A percentile compares a stretch with the other conserved stretches of the same genome.
These are phyloP conservation scores for Rhizopogon salebrosus DNA, from an alignment of 768 basidiomycete species.

Conservation along the genomic window DNA sequence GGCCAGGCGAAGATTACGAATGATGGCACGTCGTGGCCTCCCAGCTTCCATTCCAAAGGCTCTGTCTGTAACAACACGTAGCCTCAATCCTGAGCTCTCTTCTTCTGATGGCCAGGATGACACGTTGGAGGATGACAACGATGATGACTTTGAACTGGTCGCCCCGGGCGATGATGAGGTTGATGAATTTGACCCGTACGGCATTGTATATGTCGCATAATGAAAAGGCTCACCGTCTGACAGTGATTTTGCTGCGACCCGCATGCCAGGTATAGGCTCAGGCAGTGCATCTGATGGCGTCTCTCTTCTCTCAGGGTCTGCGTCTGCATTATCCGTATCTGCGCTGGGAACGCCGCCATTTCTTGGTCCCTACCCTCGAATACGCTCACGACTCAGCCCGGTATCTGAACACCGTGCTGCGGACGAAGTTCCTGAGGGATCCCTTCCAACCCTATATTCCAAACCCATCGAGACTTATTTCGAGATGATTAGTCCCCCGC, in stretches of 20 bases:
- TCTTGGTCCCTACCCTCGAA: conserved; percentile 27
- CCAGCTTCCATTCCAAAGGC: conserved; percentile 21
- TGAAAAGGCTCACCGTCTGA: neutral
- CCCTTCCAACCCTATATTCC: conserved; percentile 15
- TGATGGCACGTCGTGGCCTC: conserved; percentile 54
- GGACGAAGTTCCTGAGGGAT: conserved; percentile 24
- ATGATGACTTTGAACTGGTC: conserved; percentile 48
- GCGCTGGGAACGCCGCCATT: conserved; percentile 44
- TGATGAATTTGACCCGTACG: conserved; percentile 81
- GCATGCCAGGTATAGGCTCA: conserved; percentile 42
- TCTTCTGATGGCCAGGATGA: conserved; percentile 53
- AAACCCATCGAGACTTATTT: conserved; percentile 40
- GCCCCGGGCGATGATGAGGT: conserved; percentile 49
- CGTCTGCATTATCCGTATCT: conserved; percentile 50
- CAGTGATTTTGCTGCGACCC: conserved; percentile 68
- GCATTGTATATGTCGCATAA: conserved; percentile 1
- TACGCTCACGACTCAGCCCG: conserved; percentile 53
- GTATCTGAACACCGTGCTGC: conserved; percentile 48
- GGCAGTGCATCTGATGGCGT: conserved; percentile 60
- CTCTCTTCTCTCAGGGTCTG: conserved; percentile 52
- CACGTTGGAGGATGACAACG: conserved; percentile 44
- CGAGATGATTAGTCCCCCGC: conserved; percentile 48
- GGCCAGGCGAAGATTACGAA: conserved; percentile 55
- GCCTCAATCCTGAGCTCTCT: conserved; percentile 41
- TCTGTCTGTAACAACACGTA: conserved; percentile 23